Percentiles rank a stretch among this genome's conserved stretches.
Conservation (phyloP, 768 basidiomycete species). For the Mrakia frigida region DNA sequence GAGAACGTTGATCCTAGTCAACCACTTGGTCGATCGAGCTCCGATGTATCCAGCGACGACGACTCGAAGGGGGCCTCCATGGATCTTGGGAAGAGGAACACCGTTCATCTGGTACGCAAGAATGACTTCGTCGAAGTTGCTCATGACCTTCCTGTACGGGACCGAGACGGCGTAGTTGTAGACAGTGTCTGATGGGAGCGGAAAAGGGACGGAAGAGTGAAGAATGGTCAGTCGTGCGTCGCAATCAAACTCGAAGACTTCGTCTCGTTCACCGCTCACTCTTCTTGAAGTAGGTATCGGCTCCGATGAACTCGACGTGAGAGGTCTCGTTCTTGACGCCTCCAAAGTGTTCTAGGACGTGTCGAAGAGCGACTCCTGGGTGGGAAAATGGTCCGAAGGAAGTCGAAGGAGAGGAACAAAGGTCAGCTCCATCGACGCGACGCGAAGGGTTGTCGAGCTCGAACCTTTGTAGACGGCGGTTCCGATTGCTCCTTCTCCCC, state of each 20-base stretch:
- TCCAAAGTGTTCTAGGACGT: constrained; percentile 52
- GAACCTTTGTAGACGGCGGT: constrained; percentile 45
- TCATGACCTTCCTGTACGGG: constrained; percentile 50
- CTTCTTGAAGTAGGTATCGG: constrained; percentile 56
- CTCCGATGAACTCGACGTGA: constrained; percentile 57
- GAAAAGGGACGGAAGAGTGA: no score
- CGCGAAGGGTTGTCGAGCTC: no score
- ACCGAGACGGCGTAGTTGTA: constrained; percentile 51
- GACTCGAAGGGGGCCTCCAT: constrained; percentile 53
- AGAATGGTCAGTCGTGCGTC: no score
- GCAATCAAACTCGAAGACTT: no score
- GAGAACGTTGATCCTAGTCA: constrained; percentile 52
- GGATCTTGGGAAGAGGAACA: constrained; percentile 52
- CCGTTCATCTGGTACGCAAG: constrained; percentile 57
- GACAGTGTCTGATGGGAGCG: constrained; percentile 28
- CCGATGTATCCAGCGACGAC: constrained; percentile 57
- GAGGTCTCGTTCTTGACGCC: constrained; percentile 51
- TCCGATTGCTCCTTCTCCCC: constrained; percentile 47
- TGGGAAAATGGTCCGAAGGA: no score
- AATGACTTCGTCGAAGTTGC: constrained; percentile 50
- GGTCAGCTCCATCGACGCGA: no score
- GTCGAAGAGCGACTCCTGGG: constrained; percentile 50
- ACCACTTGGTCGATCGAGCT: constrained; percentile 55
- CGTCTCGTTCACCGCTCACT: constrained; percentile 31
- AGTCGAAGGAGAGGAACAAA: no score